Evolutionary conservation across 2,329 filamentous ascomycete genomes (phyloP), one percentile per base, ranked within the genome.

Genomic region (Apiospora aurea): DNA sequence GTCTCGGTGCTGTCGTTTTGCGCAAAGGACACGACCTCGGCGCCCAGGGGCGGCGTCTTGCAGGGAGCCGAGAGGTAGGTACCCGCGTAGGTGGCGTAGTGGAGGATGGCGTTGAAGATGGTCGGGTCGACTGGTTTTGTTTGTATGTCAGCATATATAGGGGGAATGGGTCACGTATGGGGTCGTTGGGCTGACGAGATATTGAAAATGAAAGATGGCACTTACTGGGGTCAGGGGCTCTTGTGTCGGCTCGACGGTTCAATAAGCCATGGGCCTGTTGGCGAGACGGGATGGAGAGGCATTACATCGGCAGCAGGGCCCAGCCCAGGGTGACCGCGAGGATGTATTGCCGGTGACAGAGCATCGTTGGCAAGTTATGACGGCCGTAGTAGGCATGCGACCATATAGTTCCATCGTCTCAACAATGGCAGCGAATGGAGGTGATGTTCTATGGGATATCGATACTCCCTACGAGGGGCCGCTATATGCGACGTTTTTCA

Each of bases 221-320:
- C 53, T 21, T 61, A 61, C 53, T 34, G 29, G 53, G 53, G 21
- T 61, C 53, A 3, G 53, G 53, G 18, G 53, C 53, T 61, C 53
- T 61, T 14, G 51, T 57, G 2, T 14, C 10, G 4, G 1, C 53
- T 21, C 29, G 51, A 18, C 51, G 51, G 5, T 18, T 26, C 0
- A 57, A 16, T 21, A 38, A 7, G 16, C 16, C 7, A 16, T 10
- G 26, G 16, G 26, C 26, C 8, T 34, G 16, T 11, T 29, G 16
- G 16, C 14, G 16, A 34, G 14, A 18, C 13, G 53, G 53, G 2
- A 61, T 21, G 26, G 26, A 38, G 16, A 61, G 53, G 2, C 26
- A 34, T 61, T 61, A 29, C 1, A 21, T 11, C 29, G 53, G 53
- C 14, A 34, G 26, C 16, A 61, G 26, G 53, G 53, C 8, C 53